A percentile compares a stretch with the other conserved stretches of the same genome.
Evolutionary conservation across 192 early-diverging fungal genomes (phyloP).

Genomic region (Gaertneriomyces semiglobifer): DNA sequence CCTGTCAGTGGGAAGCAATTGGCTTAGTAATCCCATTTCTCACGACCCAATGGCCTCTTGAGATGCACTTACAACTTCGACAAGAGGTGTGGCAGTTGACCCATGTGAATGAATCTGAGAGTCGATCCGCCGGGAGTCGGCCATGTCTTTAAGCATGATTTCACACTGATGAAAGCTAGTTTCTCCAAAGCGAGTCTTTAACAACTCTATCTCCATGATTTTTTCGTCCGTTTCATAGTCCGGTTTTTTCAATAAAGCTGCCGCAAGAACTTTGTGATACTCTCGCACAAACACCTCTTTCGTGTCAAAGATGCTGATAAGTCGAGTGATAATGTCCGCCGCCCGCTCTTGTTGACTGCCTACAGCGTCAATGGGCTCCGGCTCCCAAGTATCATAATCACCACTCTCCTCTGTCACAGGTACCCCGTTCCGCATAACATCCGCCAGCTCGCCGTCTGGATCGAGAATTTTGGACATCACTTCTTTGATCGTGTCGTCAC

Average conservation of each 20-base stretch:
- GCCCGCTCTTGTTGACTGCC: conserved; percentile 14
- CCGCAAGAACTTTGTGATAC: conserved; percentile 18
- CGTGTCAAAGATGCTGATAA: conserved; percentile 10
- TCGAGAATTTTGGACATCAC: conserved; percentile 15
- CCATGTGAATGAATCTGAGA: background rate
- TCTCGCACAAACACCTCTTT: conserved; percentile 14
- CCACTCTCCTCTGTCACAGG: background rate
- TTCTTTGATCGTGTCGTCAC: conserved; percentile 14
- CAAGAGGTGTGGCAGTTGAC: too few species aligned
- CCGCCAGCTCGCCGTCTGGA: conserved; percentile 10
- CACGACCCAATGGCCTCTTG: too few species aligned
- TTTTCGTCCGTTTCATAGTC: conserved; percentile 14
- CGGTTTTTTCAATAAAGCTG: background rate
- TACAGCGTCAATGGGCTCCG: conserved; percentile 22
- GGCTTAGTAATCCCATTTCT: too few species aligned
- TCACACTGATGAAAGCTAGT: conserved; percentile 20
- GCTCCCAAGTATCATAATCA: conserved; percentile 17
- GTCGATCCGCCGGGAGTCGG: conserved; percentile 18
- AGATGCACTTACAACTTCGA: too few species aligned
- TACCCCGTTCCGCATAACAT: conserved; percentile 13
- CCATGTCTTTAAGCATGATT: conserved; percentile 27
- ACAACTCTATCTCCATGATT: conserved; percentile 19
- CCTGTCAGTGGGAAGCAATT: background rate
- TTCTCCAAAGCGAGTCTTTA: conserved; percentile 25
- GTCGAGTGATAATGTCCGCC: conserved; percentile 19